phyloP scores from a whole-genome alignment of 1,284 basidiomycete species.

The Ustilago crameri region DNA sequence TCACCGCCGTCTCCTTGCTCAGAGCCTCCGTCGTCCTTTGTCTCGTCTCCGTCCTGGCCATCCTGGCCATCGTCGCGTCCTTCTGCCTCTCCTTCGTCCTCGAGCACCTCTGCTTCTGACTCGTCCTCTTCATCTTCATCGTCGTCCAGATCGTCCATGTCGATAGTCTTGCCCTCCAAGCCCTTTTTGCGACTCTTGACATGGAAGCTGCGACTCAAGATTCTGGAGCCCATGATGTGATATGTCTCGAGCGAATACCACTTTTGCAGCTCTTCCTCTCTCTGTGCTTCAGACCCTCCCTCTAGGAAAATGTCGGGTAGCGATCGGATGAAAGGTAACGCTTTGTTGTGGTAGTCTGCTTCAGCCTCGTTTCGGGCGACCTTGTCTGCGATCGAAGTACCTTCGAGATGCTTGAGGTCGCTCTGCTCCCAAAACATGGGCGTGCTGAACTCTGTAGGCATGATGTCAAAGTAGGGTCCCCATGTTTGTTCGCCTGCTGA shows the following conservation, averaged over 20 bases:
- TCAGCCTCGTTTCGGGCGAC: conserved; percentile 87
- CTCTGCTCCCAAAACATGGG: conserved; percentile 92
- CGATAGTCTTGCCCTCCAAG: conserved; percentile 43
- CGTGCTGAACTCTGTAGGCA: conserved; percentile 80
- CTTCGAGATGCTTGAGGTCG: conserved; percentile 81
- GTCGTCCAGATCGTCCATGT: conserved; percentile 60
- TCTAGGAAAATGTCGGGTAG: conserved; percentile 55
- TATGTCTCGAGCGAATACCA: conserved; percentile 81
- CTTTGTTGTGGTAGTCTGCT: conserved; percentile 73
- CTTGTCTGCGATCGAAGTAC: conserved; percentile 86
- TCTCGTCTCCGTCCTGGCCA: conserved; percentile 19
- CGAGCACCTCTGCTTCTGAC: conserved; percentile 42
- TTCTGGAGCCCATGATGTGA: conserved; percentile 91
- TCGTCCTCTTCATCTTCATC: conserved; percentile 28
- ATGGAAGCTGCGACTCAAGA: conserved; percentile 88
- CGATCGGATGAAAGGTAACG: conserved; percentile 68
- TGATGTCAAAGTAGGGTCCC: conserved; percentile 66
- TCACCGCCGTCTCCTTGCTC: conserved; percentile 8
- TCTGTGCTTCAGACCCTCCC: conserved; percentile 3
- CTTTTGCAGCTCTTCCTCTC: conserved; percentile 32
- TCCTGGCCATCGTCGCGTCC: conserved; percentile 3
- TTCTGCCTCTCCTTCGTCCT: conserved; percentile 47
- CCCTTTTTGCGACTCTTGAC: conserved; percentile 70
- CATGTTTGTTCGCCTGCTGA: conserved; percentile 46
- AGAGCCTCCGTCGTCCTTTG: conserved; percentile 50